Evolutionary conservation across 2,329 filamentous ascomycete genomes (phyloP).

Genomic region (Colletotrichum euphorbiae): DNA sequence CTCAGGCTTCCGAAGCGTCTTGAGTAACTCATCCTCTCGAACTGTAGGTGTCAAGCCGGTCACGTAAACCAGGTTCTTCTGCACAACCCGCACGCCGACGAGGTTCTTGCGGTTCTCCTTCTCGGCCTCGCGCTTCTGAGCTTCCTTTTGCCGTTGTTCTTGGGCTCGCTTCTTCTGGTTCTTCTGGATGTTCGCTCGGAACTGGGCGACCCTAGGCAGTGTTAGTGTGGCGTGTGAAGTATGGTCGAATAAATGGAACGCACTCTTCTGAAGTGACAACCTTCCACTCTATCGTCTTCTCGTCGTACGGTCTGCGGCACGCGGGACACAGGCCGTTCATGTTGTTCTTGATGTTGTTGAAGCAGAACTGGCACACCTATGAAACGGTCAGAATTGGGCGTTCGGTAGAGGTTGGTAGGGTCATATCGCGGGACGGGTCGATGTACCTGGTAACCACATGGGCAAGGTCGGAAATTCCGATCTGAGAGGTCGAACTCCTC

Average conservation of each 20-base stretch:
- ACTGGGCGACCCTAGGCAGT: slow-evolving; percentile 72
- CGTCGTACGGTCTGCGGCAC: slow-evolving; percentile 93
- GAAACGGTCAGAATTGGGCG: slow-evolving; percentile 26
- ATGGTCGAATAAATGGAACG: slow-evolving; percentile 50
- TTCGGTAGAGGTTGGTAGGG: background rate
- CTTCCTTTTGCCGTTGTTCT: slow-evolving; percentile 89
- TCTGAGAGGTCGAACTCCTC: slow-evolving; percentile 99
- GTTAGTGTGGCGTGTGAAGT: slow-evolving; percentile 41
- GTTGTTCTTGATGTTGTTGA: slow-evolving; percentile 98
- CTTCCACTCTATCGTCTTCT: slow-evolving; percentile 97
- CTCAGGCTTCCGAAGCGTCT: slow-evolving; percentile 88
- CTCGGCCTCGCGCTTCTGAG: slow-evolving; percentile 95
- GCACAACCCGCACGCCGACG: slow-evolving; percentile 92
- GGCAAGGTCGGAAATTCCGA: slow-evolving; percentile 96
- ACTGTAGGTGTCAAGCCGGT: slow-evolving; percentile 93
- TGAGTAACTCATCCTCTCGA: slow-evolving; percentile 90
- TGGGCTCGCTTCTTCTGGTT: slow-evolving; percentile 92
- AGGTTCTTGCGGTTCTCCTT: slow-evolving; percentile 96
- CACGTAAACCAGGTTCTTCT: slow-evolving; percentile 99
- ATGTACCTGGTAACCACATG: slow-evolving; percentile 95
- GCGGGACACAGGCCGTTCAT: slow-evolving; percentile 98
- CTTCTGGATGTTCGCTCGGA: slow-evolving; percentile 83
- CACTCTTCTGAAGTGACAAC: slow-evolving; percentile 96
- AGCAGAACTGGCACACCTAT: slow-evolving; percentile 99
- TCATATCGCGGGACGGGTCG: background rate